A percentile compares a stretch with the other conserved stretches of the same genome.
These are phyloP conservation scores for Coriolopsis trogii DNA, from an alignment of 1,284 basidiomycete species.

Conservation along the genomic window DNA sequence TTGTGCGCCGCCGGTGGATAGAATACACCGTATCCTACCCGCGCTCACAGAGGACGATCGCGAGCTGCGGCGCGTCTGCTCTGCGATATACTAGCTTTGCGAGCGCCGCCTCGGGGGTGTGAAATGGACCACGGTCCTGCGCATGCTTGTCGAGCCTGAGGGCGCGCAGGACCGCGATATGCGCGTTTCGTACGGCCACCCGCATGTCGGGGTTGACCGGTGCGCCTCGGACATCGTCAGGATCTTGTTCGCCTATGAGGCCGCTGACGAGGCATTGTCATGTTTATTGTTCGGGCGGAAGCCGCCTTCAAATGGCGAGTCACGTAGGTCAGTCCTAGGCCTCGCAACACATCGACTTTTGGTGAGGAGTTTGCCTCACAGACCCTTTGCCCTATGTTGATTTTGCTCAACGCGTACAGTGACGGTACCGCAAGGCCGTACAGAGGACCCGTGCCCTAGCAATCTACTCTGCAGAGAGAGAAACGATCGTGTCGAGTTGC, in stretches of 20 bases:
- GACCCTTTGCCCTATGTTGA: slow-evolving; percentile 21
- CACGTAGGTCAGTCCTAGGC: too few species aligned
- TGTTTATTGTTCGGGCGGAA: slow-evolving; percentile 46
- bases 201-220: slow-evolving; percentile 39
- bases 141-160: slow-evolving; percentile 38
- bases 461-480: slow-evolving; percentile 41
- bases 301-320: slow-evolving; percentile 44
- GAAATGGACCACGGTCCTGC: slow-evolving; percentile 37
- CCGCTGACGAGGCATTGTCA: slow-evolving; percentile 41
- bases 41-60: slow-evolving; percentile 36
- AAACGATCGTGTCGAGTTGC: slow-evolving; percentile 35
- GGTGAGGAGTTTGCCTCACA: slow-evolving; percentile 24
- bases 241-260: slow-evolving; percentile 42
- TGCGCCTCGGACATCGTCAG: slow-evolving; percentile 34
- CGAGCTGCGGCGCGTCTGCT: slow-evolving; percentile 33
- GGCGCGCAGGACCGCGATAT: slow-evolving; percentile 39
- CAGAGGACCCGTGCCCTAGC: slow-evolving; percentile 32
- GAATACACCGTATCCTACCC: slow-evolving; percentile 33
- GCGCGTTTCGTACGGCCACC: slow-evolving; percentile 40
- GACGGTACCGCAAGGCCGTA: slow-evolving; percentile 36
- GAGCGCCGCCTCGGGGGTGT: slow-evolving; percentile 35
- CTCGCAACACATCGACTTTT: slow-evolving; percentile 39
- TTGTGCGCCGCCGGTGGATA: slow-evolving; percentile 36
- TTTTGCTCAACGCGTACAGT: slow-evolving; percentile 43
- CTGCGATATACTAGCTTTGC: slow-evolving; percentile 26